Evolutionary conservation across 2,329 filamentous ascomycete genomes (phyloP).

Genomic region (Aspergillus sp.): DNA sequence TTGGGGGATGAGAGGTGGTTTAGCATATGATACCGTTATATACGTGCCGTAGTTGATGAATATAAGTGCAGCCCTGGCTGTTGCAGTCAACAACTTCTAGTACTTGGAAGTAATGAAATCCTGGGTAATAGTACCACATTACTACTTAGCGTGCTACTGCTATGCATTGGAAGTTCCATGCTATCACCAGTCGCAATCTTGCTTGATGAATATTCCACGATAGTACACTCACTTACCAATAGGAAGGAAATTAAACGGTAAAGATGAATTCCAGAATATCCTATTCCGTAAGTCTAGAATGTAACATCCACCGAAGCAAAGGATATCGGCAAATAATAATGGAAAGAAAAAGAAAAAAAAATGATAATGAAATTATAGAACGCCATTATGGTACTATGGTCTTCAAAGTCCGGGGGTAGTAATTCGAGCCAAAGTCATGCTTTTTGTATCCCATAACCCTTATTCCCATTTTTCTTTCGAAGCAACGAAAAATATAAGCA

Average conservation of each 20-base stretch:
- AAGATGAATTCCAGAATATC: neutral
- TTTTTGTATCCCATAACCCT: slow-evolving; percentile 18
- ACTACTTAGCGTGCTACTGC: too few species aligned
- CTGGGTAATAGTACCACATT: too few species aligned
- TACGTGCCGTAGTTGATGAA: neutral
- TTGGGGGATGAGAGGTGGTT: neutral
- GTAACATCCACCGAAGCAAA: neutral
- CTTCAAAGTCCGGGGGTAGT: slow-evolving; percentile 8
- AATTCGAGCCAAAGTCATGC: slow-evolving; percentile 11
- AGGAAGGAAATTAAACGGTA: neutral
- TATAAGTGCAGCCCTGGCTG: neutral
- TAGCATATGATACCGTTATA: neutral
- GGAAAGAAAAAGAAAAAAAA: neutral
- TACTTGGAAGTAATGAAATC: too few species aligned
- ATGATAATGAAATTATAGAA: slow-evolving; percentile 13
- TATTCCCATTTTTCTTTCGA: neutral
- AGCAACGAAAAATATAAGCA: slow-evolving; percentile 21
- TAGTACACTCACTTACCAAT: neutral
- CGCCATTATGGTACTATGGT: slow-evolving; percentile 13
- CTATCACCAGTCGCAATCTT: too few species aligned
- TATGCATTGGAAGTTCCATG: too few species aligned
- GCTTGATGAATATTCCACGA: too few species aligned
- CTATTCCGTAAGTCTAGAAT: neutral
- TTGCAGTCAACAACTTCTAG: too few species aligned
- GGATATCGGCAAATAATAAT: neutral